Evolutionary conservation across 2,329 filamentous ascomycete species (phyloP).

Genomic region (Pseudomassariella vexata): DNA sequence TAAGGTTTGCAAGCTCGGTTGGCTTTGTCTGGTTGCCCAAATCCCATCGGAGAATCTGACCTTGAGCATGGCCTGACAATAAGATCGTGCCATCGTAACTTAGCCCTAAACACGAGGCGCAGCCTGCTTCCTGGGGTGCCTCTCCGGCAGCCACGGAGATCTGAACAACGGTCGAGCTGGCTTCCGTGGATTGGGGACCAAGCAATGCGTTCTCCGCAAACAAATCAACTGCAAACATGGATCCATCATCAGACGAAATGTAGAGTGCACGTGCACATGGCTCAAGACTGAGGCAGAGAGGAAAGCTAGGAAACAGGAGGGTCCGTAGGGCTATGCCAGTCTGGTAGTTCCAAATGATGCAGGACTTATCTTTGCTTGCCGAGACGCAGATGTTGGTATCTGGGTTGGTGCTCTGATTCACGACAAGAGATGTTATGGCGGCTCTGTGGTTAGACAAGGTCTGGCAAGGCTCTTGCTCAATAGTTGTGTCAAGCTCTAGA

Average conservation of each 20-base stretch:
- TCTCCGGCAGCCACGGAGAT: slow-evolving; percentile 48
- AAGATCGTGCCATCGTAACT: slow-evolving; percentile 79
- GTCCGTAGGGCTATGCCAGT: slow-evolving; percentile 74
- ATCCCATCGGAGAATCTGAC: slow-evolving; percentile 77
- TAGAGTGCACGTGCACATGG: slow-evolving; percentile 80
- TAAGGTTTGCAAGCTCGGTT: slow-evolving; percentile 64
- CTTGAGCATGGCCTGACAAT: slow-evolving; percentile 74
- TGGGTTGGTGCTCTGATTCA: slow-evolving; percentile 60
- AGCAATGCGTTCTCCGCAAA: slow-evolving; percentile 51
- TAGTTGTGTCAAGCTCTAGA: slow-evolving; percentile 51
- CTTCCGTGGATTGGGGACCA: slow-evolving; percentile 42
- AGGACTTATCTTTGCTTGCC: slow-evolving; percentile 78
- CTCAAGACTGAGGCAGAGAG: slow-evolving; percentile 70
- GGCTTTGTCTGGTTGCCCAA: slow-evolving; percentile 64
- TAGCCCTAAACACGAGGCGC: slow-evolving; percentile 61
- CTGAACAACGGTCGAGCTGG: slow-evolving; percentile 53
- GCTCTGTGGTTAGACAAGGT: slow-evolving; percentile 75
- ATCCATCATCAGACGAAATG: slow-evolving; percentile 73
- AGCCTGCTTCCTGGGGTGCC: slow-evolving; percentile 58
- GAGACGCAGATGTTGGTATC: slow-evolving; percentile 80
- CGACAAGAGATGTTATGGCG: slow-evolving; percentile 59
- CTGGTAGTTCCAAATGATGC: slow-evolving; percentile 88
- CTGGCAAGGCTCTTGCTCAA: slow-evolving; percentile 62
- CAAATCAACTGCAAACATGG: slow-evolving; percentile 74
- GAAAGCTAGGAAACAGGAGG: slow-evolving; percentile 69